phyloP scores from a whole-genome alignment of 1,139 yeast genomes.

The Geotrichum reessii region DNA sequence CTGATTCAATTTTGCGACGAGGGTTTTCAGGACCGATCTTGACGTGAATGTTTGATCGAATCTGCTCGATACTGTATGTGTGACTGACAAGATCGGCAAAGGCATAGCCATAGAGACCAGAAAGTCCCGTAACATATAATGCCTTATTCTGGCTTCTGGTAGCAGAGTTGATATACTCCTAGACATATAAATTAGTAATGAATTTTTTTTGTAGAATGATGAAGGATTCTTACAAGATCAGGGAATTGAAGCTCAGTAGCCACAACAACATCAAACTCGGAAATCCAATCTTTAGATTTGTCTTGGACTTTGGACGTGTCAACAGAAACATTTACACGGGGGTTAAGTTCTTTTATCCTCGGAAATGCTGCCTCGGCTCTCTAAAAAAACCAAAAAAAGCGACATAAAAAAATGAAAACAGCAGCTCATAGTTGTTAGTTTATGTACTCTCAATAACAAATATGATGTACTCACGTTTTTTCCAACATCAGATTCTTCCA shows the following conservation, averaged over 20 bases:
- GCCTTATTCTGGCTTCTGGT: slow-evolving; percentile 57
- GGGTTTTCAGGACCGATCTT: slow-evolving; percentile 46
- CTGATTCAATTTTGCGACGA: slow-evolving; percentile 49
- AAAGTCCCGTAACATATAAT: slow-evolving; percentile 60
- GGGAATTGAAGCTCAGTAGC: slow-evolving; percentile 58
- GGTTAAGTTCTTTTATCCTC: slow-evolving; percentile 66
- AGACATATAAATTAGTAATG: background rate
- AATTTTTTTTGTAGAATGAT: slow-evolving; percentile 26
- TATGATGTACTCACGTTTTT: slow-evolving; percentile 24
- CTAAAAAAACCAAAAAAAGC: slow-evolving; percentile 10
- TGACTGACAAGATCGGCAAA: slow-evolving; percentile 73
- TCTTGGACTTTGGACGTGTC: slow-evolving; percentile 38
- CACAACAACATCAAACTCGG: slow-evolving; percentile 63
- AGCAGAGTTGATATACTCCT: slow-evolving; percentile 40
- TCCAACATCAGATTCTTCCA: slow-evolving; percentile 43
- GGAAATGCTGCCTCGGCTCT: slow-evolving; percentile 53
- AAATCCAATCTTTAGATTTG: slow-evolving; percentile 42
- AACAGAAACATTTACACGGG: slow-evolving; percentile 52
- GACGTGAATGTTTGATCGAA: slow-evolving; percentile 29
- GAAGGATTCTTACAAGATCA: slow-evolving; percentile 30
- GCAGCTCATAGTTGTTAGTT: slow-evolving; percentile 1
- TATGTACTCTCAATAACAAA: background rate
- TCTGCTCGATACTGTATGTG: slow-evolving; percentile 24
- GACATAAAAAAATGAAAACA: too few species aligned
- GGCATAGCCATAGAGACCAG: slow-evolving; percentile 79